Percentiles rank a stretch among this genome's conserved stretches.
Evolutionary conservation across 371 early-diverging fungal genomes (phyloP).

Genomic region (Mucor piriformis): DNA sequence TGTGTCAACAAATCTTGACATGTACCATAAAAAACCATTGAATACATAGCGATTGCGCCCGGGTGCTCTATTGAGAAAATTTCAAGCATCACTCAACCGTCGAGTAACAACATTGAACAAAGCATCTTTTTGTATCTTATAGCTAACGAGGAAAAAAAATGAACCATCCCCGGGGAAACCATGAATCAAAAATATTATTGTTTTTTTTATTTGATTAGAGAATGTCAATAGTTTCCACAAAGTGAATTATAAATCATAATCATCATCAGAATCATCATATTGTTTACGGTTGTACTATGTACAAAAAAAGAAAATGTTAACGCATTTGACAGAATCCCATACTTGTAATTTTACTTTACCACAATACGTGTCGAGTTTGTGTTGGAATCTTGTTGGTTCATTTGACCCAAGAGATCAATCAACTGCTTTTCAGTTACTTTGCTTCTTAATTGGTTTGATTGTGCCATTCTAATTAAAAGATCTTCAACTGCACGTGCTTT

Average conservation of each 20-base stretch:
- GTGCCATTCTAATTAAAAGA: slow-evolving; percentile 87
- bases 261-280: slow-evolving; percentile 70
- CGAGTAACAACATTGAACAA: too few relatives aligned
- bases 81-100: too few relatives aligned
- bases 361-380: slow-evolving; percentile 77
- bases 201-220: neutral
- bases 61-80: too few relatives aligned
- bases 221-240: neutral
- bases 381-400: slow-evolving; percentile 71
- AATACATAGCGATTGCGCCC: too few relatives aligned
- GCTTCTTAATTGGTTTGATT: slow-evolving; percentile 77
- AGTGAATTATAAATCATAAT: slow-evolving; percentile 61
- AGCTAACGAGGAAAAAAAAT: too few relatives aligned
- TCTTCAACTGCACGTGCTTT: slow-evolving; percentile 92
- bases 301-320: neutral
- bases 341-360: too few relatives aligned
- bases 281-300: slow-evolving; percentile 63
- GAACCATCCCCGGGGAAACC: too few relatives aligned
- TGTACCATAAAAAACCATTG: too few relatives aligned
- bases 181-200: neutral
- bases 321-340: too few relatives aligned
- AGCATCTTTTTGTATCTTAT: too few relatives aligned
- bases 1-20: too few relatives aligned
- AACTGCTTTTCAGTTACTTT: slow-evolving; percentile 85
- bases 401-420: slow-evolving; percentile 83